phyloP scores from a whole-genome alignment of 1,139 yeast genomes.

The Suzukiozyma palmioleophila region DNA sequence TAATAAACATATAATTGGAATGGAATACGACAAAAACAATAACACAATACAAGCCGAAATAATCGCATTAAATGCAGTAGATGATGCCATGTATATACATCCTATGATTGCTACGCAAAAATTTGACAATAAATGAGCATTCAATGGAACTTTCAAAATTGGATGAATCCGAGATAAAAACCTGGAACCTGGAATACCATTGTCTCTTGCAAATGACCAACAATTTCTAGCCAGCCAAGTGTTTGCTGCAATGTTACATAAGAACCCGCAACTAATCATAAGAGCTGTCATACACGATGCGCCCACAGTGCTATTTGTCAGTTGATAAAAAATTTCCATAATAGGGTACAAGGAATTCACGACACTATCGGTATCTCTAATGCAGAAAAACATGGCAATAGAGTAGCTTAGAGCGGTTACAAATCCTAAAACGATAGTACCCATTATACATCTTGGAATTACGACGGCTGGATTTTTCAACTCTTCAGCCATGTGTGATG shows the following conservation, averaged over 20 bases:
- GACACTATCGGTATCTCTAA: conserved; percentile 28
- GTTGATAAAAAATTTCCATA: conserved; percentile 38
- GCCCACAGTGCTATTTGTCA: conserved; percentile 31
- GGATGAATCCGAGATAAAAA: conserved; percentile 40
- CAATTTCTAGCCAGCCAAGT: conserved; percentile 59
- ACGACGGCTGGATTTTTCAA: conserved; percentile 32
- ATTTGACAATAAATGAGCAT: conserved; percentile 41
- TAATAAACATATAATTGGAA: conserved; percentile 48
- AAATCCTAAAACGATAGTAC: conserved; percentile 40
- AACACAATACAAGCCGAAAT: conserved; percentile 44
- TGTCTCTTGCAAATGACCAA: conserved; percentile 80
- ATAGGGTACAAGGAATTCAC: conserved; percentile 38
- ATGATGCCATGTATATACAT: conserved; percentile 36
- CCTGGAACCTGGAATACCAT: conserved; percentile 42
- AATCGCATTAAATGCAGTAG: conserved; percentile 44
- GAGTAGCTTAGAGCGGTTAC: conserved; percentile 36
- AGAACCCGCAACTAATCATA: conserved; percentile 35
- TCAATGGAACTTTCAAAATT: conserved; percentile 39
- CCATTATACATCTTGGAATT: conserved; percentile 39
- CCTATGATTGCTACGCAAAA: conserved; percentile 38
- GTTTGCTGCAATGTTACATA: conserved; percentile 40
- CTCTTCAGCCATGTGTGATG: conserved; percentile 42
- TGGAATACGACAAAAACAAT: conserved; percentile 36
- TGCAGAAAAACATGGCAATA: conserved; percentile 40
- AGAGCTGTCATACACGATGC: conserved; percentile 33